These are phyloP conservation scores for Neocatenulostroma microsporum DNA, from an alignment of 2,329 filamentous ascomycete species.

Conservation along the genomic window DNA sequence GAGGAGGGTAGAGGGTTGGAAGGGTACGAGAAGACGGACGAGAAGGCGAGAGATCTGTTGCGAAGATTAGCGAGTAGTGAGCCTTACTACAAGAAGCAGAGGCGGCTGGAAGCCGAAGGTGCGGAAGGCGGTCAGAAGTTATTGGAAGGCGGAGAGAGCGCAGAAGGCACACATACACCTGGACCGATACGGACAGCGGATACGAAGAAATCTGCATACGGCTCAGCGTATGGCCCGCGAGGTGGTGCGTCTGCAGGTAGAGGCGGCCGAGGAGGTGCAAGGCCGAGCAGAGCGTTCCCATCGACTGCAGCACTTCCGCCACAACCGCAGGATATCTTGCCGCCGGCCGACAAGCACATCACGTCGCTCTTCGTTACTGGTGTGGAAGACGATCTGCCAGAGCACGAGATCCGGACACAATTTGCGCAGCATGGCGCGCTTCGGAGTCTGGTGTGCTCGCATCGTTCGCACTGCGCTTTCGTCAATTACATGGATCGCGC, in stretches of 20 bases:
- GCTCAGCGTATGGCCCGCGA: conserved; percentile 21
- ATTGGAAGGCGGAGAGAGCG: conserved; percentile 32
- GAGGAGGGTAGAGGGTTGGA: conserved; percentile 84
- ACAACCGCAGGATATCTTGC: conserved; percentile 74
- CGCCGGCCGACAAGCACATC: conserved; percentile 75
- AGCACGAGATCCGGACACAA: conserved; percentile 82
- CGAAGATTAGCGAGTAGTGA: conserved; percentile 81
- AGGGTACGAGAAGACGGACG: conserved; percentile 93
- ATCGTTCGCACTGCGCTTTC: conserved; percentile 95
- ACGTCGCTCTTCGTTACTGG: conserved; percentile 93
- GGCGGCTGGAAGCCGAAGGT: conserved; percentile 57
- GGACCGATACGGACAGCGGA: conserved; percentile 74
- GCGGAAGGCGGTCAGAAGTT: conserved; percentile 37
- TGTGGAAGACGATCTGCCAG: conserved; percentile 90
- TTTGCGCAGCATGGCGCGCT: conserved; percentile 86
- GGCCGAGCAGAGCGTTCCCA: conserved; percentile 54
- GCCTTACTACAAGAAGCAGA: conserved; percentile 87
- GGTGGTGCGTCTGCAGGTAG: conserved; percentile 29
- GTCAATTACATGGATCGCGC: conserved; percentile 85
- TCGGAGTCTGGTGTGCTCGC: conserved; percentile 87
- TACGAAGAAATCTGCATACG: conserved; percentile 31
- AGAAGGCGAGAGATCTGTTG: conserved; percentile 85
- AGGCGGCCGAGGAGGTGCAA: conserved; percentile 37
- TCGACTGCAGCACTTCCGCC: conserved; percentile 67
- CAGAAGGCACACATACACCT: conserved; percentile 36